Evolutionary conservation across 805 yeast genomes (phyloP).

Genomic region (Hemisphaericaspora nanyangensis): DNA sequence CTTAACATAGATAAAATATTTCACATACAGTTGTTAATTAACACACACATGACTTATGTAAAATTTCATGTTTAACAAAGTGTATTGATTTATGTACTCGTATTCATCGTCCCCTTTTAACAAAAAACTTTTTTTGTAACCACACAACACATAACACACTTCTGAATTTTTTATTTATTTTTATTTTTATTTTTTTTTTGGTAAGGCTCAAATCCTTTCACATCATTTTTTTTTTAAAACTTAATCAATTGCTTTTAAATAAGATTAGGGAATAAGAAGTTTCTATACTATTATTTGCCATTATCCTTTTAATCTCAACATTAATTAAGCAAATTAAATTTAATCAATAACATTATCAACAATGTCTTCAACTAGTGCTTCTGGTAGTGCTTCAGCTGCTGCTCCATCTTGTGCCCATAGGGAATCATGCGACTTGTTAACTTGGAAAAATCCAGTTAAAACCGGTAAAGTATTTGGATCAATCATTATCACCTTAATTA

Average conservation of each 20-base stretch:
- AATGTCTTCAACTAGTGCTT: not conserved
- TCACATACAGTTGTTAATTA: too few species aligned
- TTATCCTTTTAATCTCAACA: not conserved
- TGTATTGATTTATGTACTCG: too few species aligned
- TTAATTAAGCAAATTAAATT: not conserved
- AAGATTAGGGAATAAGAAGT: too few species aligned
- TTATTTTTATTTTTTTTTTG: not conserved
- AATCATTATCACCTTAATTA: conserved; percentile 49
- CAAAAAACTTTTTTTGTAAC: too few species aligned
- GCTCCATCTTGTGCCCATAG: not conserved
- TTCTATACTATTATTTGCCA: too few species aligned
- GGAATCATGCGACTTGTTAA: conserved; percentile 40
- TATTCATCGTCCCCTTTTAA: too few species aligned
- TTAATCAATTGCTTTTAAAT: too few species aligned
- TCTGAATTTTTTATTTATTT: too few species aligned
- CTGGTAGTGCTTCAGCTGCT: conserved; percentile 1
- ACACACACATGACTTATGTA: too few species aligned
- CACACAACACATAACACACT: too few species aligned
- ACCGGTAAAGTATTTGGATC: conserved; percentile 77
- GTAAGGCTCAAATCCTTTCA: not conserved
- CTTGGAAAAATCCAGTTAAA: conserved; percentile 73
- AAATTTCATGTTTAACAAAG: too few species aligned
- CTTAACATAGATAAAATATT: too few species aligned
- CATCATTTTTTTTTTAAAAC: not conserved
- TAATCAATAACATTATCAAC: not conserved